These are phyloP conservation scores for Macrolepiota dolichaula DNA, from an alignment of 768 basidiomycete genomes.

Conservation along the genomic window DNA sequence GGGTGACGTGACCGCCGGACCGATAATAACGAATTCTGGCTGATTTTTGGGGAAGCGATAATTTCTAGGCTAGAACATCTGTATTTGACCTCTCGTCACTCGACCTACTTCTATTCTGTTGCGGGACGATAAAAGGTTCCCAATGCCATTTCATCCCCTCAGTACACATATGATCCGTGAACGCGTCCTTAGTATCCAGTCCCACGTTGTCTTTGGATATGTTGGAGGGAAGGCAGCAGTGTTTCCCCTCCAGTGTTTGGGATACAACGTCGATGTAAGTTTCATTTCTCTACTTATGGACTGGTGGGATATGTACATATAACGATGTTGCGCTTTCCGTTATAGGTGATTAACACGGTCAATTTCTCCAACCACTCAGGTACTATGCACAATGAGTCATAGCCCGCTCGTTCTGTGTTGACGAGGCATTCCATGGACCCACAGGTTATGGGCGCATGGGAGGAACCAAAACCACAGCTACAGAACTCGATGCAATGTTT, in stretches of 20 bases:
- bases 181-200: constrained; percentile 86
- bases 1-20: not conserved
- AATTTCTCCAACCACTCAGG: constrained; percentile 95
- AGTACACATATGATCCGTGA: constrained; percentile 22
- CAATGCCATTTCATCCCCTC: not conserved
- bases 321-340: constrained; percentile 1
- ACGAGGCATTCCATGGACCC: not conserved
- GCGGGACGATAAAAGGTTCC: not conserved
- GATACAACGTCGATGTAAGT: constrained; percentile 92
- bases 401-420: no score
- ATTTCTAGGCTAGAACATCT: not conserved
- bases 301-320: constrained; percentile 6
- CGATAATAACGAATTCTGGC: not conserved
- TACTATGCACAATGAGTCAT: constrained; percentile 24
- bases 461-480: constrained; percentile 74
- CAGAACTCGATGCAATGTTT: constrained; percentile 77
- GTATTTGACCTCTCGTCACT: not conserved
- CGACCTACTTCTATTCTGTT: not conserved
- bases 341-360: constrained; percentile 83
- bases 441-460: constrained; percentile 81
- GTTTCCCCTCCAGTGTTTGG: constrained; percentile 79
- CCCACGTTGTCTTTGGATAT: constrained; percentile 91
- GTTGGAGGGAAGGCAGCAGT: constrained; percentile 84
- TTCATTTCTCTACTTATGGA: constrained; percentile 6
- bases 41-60: not conserved